These are phyloP conservation scores for Pseudocercospora cruenta DNA, from an alignment of 2,329 filamentous ascomycete genomes.

Conservation along the genomic window DNA sequence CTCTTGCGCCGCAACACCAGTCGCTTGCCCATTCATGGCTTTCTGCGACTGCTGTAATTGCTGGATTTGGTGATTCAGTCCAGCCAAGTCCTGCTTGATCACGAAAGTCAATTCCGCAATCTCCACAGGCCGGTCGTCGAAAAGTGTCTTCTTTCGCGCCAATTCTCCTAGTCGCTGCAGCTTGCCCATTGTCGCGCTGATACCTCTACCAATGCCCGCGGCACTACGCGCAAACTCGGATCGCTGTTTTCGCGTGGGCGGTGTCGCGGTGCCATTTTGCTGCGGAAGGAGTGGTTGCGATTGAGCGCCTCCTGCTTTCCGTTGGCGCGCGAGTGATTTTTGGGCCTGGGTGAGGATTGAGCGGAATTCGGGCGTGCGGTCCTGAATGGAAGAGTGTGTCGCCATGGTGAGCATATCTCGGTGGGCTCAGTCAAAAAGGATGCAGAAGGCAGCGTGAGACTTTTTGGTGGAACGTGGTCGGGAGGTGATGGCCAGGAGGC, in stretches of 20 bases:
- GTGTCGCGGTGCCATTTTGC: slow-evolving; percentile 55
- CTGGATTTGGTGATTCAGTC: slow-evolving; percentile 83
- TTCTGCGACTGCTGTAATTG: slow-evolving; percentile 76
- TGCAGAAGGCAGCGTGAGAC: slow-evolving; percentile 6
- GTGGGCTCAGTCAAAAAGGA: neutral
- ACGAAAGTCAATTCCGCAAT: slow-evolving; percentile 97
- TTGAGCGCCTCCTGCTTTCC: slow-evolving; percentile 74
- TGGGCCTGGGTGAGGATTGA: slow-evolving; percentile 87
- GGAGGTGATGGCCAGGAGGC: slow-evolving; percentile 25
- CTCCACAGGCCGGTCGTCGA: slow-evolving; percentile 94
- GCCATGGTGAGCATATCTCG: slow-evolving; percentile 49
- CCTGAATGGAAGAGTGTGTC: slow-evolving; percentile 75
- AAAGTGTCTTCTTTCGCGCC: slow-evolving; percentile 94
- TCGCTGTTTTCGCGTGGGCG: slow-evolving; percentile 52
- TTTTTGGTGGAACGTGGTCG: slow-evolving; percentile 12
- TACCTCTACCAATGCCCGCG: slow-evolving; percentile 87
- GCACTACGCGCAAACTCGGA: slow-evolving; percentile 94
- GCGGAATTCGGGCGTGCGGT: slow-evolving; percentile 93
- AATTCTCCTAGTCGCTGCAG: slow-evolving; percentile 90
- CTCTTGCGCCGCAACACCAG: slow-evolving; percentile 65
- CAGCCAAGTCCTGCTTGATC: slow-evolving; percentile 94
- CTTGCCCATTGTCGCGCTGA: slow-evolving; percentile 91
- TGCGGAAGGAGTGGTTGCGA: slow-evolving; percentile 72
- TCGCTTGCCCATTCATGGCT: slow-evolving; percentile 61
- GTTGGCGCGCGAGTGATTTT: slow-evolving; percentile 61